Conservation (phyloP, 2,329 filamentous ascomycete genomes). For the Xylariales sp. region DNA sequence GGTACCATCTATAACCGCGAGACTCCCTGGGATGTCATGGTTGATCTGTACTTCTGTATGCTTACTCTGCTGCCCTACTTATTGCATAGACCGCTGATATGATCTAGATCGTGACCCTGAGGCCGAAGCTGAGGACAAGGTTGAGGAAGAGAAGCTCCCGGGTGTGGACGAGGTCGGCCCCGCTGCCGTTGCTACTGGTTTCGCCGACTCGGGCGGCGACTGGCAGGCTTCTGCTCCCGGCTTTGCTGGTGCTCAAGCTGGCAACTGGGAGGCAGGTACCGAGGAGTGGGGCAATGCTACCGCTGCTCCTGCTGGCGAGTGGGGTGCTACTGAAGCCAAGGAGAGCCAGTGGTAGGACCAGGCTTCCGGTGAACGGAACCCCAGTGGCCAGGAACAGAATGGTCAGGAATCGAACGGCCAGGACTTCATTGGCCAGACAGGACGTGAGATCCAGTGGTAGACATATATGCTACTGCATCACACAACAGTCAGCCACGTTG, state of each 20-base stretch:
- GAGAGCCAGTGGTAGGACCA: slow-evolving; percentile 26
- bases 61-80: slow-evolving; percentile 15
- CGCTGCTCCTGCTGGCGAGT: slow-evolving; percentile 63
- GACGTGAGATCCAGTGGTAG: slow-evolving; percentile 1
- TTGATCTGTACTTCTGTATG: slow-evolving; percentile 98
- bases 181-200: slow-evolving; percentile 72
- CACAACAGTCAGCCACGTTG: too few relatives aligned
- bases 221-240: slow-evolving; percentile 79
- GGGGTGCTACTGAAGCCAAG: slow-evolving; percentile 57
- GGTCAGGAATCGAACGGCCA: background rate
- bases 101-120: slow-evolving; percentile 97
- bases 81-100: too few relatives aligned
- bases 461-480: slow-evolving; percentile 9
- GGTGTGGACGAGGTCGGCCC: slow-evolving; percentile 80
- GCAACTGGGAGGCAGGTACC: slow-evolving; percentile 52
- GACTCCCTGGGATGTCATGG: slow-evolving; percentile 98
- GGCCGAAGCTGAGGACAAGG: slow-evolving; percentile 98
- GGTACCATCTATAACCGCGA: slow-evolving; percentile 95
- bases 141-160: slow-evolving; percentile 86
- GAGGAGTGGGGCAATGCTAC: slow-evolving; percentile 57
- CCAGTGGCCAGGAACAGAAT: slow-evolving; percentile 8
- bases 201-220: slow-evolving; percentile 61
- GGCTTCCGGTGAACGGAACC: background rate
- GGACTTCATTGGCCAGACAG: too few relatives aligned
- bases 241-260: slow-evolving; percentile 57